Percentiles rank a stretch among this genome's conserved stretches.
phyloP scores from a whole-genome alignment of 1,139 yeast species.

The Meyerozyma sp. region DNA sequence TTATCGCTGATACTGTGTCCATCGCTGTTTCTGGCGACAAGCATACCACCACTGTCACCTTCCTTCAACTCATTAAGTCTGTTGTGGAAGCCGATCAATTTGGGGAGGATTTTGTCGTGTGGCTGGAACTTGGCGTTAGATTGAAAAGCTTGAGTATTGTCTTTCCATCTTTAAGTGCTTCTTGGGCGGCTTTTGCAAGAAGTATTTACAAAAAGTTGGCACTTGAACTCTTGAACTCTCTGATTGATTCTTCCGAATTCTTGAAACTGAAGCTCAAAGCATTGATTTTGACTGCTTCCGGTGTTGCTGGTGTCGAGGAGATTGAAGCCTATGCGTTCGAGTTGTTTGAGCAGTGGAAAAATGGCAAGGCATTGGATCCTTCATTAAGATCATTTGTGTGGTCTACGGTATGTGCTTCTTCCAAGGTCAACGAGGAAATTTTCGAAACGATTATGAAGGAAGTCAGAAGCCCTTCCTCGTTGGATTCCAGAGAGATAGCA shows the following conservation, averaged over 20 bases:
- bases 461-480: constrained; percentile 50
- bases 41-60: constrained; percentile 40
- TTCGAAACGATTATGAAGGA: constrained; percentile 46
- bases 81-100: constrained; percentile 38
- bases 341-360: constrained; percentile 34
- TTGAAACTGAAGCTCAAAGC: constrained; percentile 48
- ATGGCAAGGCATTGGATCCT: constrained; percentile 42
- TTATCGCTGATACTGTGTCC: constrained; percentile 59
- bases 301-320: constrained; percentile 43
- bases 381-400: constrained; percentile 52
- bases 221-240: constrained; percentile 28
- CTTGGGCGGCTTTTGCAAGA: constrained; percentile 35
- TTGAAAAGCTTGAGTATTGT: constrained; percentile 37
- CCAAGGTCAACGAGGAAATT: constrained; percentile 34
- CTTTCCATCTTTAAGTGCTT: constrained; percentile 42
- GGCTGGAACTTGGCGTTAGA: constrained; percentile 54
- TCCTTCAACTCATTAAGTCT: constrained; percentile 38
- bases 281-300: constrained; percentile 47
- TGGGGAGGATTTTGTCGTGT: constrained; percentile 52
- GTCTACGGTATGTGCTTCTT: constrained; percentile 41
- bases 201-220: constrained; percentile 39
- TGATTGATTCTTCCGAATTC: constrained; percentile 25
- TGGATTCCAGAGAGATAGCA: constrained; percentile 67
- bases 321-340: constrained; percentile 42
- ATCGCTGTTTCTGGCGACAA: constrained; percentile 58